These are phyloP conservation scores for Colletotrichum spinosum DNA, from an alignment of 2,329 filamentous ascomycete species.

Conservation along the genomic window DNA sequence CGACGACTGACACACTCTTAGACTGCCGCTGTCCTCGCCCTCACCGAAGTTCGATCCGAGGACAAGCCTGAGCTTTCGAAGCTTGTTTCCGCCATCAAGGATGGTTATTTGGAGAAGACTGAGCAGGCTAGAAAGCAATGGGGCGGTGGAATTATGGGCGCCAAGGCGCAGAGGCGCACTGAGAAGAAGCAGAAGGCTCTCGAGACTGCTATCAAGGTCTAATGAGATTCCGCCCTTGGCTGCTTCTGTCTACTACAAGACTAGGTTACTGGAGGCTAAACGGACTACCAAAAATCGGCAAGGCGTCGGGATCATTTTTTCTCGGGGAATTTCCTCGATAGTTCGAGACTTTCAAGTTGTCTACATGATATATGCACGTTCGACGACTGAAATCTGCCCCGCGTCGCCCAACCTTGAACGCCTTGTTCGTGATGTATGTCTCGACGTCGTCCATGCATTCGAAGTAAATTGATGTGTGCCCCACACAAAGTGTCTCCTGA, in stretches of 20 bases:
- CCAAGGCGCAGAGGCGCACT: slow-evolving; percentile 85
- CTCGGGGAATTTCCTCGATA: slow-evolving; percentile 32
- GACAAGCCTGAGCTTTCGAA: slow-evolving; percentile 99
- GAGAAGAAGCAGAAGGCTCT: slow-evolving; percentile 94
- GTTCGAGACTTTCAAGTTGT: background rate
- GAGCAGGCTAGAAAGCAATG: slow-evolving; percentile 93
- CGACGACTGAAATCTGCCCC: background rate
- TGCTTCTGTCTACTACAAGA: slow-evolving; percentile 34
- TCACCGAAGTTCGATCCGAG: slow-evolving; percentile 97
- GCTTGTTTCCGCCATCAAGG: slow-evolving; percentile 96
- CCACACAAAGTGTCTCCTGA: too few relatives aligned
- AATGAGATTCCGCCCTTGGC: slow-evolving; percentile 58
- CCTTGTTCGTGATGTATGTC: too few relatives aligned
- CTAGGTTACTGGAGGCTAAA: slow-evolving; percentile 36
- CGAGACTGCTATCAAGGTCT: slow-evolving; percentile 98
- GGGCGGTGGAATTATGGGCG: slow-evolving; percentile 99
- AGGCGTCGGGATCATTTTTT: slow-evolving; percentile 37
- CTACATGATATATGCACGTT: background rate
- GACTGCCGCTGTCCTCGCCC: slow-evolving; percentile 95
- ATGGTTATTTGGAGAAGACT: slow-evolving; percentile 96
- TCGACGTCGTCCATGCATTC: too few relatives aligned
- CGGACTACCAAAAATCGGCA: slow-evolving; percentile 37
- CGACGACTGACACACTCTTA: slow-evolving; percentile 48
- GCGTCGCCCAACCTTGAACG: too few relatives aligned
- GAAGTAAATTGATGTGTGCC: too few relatives aligned